These are phyloP conservation scores for Globisporangium polare DNA, from an alignment of 352 stramenopile genomes.

Conservation along the genomic window DNA sequence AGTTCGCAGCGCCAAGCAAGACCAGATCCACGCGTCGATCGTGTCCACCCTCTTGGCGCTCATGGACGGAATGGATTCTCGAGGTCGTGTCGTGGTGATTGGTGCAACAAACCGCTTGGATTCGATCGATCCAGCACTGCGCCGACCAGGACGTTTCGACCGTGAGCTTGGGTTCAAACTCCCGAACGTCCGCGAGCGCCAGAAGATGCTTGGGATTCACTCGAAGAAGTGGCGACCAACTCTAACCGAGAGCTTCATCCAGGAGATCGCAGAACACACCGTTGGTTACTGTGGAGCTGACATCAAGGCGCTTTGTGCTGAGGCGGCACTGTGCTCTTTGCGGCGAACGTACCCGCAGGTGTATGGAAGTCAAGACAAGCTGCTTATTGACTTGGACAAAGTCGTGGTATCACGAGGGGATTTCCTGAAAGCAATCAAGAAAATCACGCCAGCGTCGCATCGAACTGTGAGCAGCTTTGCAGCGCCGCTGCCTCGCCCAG, in stretches of 20 bases:
- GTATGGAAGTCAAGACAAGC: constrained; percentile 74
- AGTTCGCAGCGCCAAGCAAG: constrained; percentile 90
- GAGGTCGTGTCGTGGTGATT: constrained; percentile 95
- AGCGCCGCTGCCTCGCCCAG: constrained; percentile 56
- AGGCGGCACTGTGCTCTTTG: constrained; percentile 87
- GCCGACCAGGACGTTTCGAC: constrained; percentile 92
- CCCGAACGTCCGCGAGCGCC: constrained; percentile 74
- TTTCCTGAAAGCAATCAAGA: constrained; percentile 68
- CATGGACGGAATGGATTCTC: constrained; percentile 89
- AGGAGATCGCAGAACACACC: constrained; percentile 80
- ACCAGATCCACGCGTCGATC: constrained; percentile 93
- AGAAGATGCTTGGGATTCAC: constrained; percentile 88
- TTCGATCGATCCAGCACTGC: constrained; percentile 93
- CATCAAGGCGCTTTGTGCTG: constrained; percentile 88
- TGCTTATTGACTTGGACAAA: constrained; percentile 68
- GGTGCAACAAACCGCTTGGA: constrained; percentile 97
- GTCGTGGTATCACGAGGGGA: constrained; percentile 71
- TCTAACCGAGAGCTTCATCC: constrained; percentile 47
- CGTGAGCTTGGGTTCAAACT: constrained; percentile 89
- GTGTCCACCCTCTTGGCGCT: constrained; percentile 91
- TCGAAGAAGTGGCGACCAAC: constrained; percentile 84
- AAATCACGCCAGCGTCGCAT: constrained; percentile 81
- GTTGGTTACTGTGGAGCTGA: constrained; percentile 90
- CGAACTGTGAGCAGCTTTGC: constrained; percentile 70
- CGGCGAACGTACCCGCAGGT: constrained; percentile 85